Conservation (phyloP, 805 yeast genomes). For the Blastobotrys terrestris region DNA sequence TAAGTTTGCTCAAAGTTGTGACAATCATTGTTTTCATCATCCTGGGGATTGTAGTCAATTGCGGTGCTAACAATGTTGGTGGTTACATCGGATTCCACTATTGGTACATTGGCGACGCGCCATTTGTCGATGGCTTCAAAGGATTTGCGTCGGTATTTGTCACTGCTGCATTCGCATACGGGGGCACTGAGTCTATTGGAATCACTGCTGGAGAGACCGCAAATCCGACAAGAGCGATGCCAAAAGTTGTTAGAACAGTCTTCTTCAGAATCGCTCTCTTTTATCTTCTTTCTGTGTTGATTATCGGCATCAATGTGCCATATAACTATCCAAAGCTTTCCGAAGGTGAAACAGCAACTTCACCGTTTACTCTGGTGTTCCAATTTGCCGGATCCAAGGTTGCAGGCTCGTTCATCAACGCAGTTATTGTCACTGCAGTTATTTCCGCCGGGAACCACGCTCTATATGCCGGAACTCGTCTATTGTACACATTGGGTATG, state of each 20-base stretch:
- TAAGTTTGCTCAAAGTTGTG: conserved; percentile 56
- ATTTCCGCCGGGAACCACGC: conserved; percentile 63
- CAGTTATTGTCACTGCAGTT: conserved; percentile 55
- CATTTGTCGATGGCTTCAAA: conserved; percentile 31
- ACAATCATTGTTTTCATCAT: conserved; percentile 60
- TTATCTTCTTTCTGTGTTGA: conserved; percentile 47
- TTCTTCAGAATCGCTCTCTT: conserved; percentile 48
- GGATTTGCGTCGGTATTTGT: conserved; percentile 49
- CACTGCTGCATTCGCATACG: conserved; percentile 51
- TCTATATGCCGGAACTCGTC: conserved; percentile 58
- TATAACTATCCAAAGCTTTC: conserved; percentile 44
- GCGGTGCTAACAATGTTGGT: conserved; percentile 47
- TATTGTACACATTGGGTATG: conserved; percentile 52
- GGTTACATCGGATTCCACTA: conserved; percentile 48
- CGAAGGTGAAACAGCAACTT: conserved; percentile 37
- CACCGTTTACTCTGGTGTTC: conserved; percentile 42
- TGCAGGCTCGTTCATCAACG: conserved; percentile 48
- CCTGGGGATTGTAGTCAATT: conserved; percentile 50
- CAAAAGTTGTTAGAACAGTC: conserved; percentile 51
- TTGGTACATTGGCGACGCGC: conserved; percentile 48
- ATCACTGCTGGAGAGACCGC: conserved; percentile 56
- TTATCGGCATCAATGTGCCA: conserved; percentile 56
- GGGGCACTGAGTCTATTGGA: conserved; percentile 54
- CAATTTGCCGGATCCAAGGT: conserved; percentile 39
- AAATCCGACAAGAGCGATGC: conserved; percentile 53